These are phyloP conservation scores for Neurospora sp. DNA, from an alignment of 495 filamentous ascomycete species.

Conservation along the genomic window DNA sequence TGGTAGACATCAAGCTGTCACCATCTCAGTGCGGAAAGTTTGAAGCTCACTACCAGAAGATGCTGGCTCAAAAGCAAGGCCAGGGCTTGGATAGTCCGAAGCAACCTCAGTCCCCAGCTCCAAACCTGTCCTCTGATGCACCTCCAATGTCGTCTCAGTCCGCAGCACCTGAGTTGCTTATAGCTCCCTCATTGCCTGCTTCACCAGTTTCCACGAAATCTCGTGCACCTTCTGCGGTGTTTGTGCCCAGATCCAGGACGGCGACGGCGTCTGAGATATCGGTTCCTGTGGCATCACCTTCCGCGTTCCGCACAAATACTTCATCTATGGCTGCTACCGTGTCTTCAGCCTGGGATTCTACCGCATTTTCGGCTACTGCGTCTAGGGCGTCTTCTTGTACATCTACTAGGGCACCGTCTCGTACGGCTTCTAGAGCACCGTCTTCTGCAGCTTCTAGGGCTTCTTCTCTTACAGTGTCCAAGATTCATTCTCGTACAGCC, in stretches of 20 bases:
- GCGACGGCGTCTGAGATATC: not conserved
- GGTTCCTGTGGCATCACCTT: not conserved
- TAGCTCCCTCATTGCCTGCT: not conserved
- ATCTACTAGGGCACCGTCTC: not conserved
- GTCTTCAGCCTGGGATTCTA: not conserved
- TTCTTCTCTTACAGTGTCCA: not conserved
- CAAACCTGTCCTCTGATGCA: not conserved
- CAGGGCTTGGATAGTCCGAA: not conserved
- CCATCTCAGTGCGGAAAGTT: not conserved
- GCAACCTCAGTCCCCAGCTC: not conserved
- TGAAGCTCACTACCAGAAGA: not conserved
- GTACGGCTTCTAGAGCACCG: not conserved
- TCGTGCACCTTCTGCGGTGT: not conserved
- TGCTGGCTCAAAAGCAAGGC: not conserved
- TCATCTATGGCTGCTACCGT: not conserved
- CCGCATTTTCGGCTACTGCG: not conserved
- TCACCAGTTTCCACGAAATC: not conserved
- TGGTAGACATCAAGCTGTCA: not conserved
- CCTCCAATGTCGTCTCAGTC: not conserved
- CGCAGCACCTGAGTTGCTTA: not conserved
- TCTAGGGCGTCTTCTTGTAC: not conserved
- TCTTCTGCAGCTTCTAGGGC: not conserved
- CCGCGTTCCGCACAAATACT: not conserved
- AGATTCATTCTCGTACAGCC: not conserved
- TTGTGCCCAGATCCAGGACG: not conserved